A percentile compares a stretch with the other conserved stretches of the same genome.
Conservation (phyloP, 768 basidiomycete species). For the Pulveroboletus sp. region DNA sequence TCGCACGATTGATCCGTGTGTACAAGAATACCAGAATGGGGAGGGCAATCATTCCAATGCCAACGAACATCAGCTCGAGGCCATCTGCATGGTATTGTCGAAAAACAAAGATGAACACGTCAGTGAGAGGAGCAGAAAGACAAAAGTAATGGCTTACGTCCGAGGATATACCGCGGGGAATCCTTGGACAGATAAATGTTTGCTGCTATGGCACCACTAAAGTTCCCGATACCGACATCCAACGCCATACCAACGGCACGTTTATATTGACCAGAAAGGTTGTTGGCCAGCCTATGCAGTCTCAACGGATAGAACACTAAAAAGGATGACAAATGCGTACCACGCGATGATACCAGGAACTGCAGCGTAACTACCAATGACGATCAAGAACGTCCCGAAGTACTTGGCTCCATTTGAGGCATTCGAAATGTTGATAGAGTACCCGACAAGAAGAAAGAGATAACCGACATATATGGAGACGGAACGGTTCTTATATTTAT, state of each 20-base stretch:
- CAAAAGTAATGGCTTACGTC: conserved; percentile 45
- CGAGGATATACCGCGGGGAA: conserved; percentile 56
- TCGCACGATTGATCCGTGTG: conserved; percentile 50
- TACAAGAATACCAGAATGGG: conserved; percentile 51
- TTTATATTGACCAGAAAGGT: conserved; percentile 68
- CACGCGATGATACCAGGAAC: conserved; percentile 63
- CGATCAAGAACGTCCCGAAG: conserved; percentile 69
- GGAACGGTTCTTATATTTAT: conserved; percentile 50
- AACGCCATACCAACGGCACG: conserved; percentile 66
- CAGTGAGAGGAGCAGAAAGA: not conserved
- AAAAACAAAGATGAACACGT: not conserved
- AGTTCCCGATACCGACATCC: conserved; percentile 52
- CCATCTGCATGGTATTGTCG: conserved; percentile 40
- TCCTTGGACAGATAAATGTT: conserved; percentile 63
- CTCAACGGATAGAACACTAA: not conserved
- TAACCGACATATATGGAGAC: conserved; percentile 58
- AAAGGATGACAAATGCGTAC: conserved; percentile 35
- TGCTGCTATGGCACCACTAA: conserved; percentile 60
- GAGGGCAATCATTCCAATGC: conserved; percentile 55
- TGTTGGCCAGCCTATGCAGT: conserved; percentile 46
- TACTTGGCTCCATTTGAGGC: conserved; percentile 57
- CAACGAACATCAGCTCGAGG: conserved; percentile 65
- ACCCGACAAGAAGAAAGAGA: conserved; percentile 53
- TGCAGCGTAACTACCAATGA: conserved; percentile 55
- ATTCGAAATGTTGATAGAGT: conserved; percentile 59